Evolutionary conservation across 345 rosid species (phyloP).

Genomic region (Alliaria petiolata): DNA sequence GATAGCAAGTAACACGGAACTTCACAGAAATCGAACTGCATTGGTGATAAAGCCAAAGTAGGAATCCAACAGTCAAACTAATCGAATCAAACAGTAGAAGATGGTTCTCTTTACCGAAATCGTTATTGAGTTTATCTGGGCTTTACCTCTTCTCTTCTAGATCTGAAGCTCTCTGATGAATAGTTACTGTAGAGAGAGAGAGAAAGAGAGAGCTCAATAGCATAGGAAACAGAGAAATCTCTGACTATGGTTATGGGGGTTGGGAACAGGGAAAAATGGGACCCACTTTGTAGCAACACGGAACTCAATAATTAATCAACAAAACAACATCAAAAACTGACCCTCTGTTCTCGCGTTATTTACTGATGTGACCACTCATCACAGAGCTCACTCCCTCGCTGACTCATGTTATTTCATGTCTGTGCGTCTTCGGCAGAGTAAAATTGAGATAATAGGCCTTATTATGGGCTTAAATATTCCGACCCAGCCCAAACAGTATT

Average conservation of each 20-base stretch:
- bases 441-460: neutral
- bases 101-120: neutral
- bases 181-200: slow-evolving; percentile 9
- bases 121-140: neutral
- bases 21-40: slow-evolving; percentile 14
- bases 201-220: slow-evolving; percentile 10
- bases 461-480: neutral
- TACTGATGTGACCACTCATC: slow-evolving; percentile 17
- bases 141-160: slow-evolving; percentile 31
- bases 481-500: slow-evolving; percentile 17
- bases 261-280: slow-evolving; percentile 18
- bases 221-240: slow-evolving; percentile 30
- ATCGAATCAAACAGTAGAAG: neutral
- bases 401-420: neutral
- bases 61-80: neutral
- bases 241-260: slow-evolving; percentile 14
- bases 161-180: slow-evolving; percentile 38
- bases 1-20: neutral
- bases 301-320: slow-evolving; percentile 12
- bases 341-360: slow-evolving; percentile 21
- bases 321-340: neutral
- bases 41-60: slow-evolving; percentile 17
- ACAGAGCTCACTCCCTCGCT: neutral
- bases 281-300: slow-evolving; percentile 12
- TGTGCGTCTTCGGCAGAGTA: too few species aligned